Evolutionary conservation across 306 rosid species (phyloP), one percentile per base, ranked within the genome.

Genomic region (Arachis stenosperma): DNA sequence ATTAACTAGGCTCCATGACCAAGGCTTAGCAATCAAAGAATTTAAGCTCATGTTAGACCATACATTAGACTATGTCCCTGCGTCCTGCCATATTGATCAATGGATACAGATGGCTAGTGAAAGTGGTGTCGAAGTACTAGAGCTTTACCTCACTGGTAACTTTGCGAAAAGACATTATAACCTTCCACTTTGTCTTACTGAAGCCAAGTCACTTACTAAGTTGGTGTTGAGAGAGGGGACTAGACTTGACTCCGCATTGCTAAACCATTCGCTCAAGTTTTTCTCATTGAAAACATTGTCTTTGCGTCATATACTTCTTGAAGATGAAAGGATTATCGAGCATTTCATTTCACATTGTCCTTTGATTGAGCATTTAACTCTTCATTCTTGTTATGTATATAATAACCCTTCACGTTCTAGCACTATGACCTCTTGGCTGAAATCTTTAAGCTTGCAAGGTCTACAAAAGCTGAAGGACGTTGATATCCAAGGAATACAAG

Each of bases 71-170:
- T 7, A 41, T 15, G 9, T 6, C 14, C 8, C 13, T 17, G 30
- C 41, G 7, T 29, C 72, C 47, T n/a, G 3, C 55, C 17, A 76
- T 64, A 17, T 83, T 62, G 67, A 80, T 73, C 10, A 27, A 42
- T 80, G 84, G 80, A 22, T 80, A 44, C 71, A 65, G 17, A 65
- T 77, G 70, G 78, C 44, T 15, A 13, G 75, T 48, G 59, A 77
- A 52, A 59, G 69, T 41, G 13, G 73, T 4, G 61, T 80, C n/a
- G 43, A 58, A 44, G 82, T 80, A 39, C 74, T 80, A 0, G n/a
- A 80, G 3, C 70, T 83, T 42, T n/a, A 12, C 42, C 47, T 75
- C 3, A 52, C 48, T 64, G 36, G 29, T 13, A 7, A 44, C 9
- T 5, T 5, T 50, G 62, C 51, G 13, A 30, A 14, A 6, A 36